A percentile compares a stretch with the other conserved stretches of the same genome.
Evolutionary conservation across 1,284 basidiomycete species (phyloP).

Genomic region (Microbotryomycetes sp.): DNA sequence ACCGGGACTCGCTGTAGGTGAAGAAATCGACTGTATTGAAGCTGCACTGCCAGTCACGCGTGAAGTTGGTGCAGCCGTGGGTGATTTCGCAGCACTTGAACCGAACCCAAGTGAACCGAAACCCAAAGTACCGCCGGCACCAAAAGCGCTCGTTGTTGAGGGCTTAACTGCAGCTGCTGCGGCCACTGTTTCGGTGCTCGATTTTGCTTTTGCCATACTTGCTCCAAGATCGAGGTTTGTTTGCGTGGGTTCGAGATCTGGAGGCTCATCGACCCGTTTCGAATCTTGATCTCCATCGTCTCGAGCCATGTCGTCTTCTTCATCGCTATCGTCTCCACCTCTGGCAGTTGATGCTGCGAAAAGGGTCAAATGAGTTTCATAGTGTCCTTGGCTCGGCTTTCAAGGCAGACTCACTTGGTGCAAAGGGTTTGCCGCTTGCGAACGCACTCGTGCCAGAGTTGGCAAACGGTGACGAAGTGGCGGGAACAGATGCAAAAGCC

Average conservation of each 20-base stretch:
- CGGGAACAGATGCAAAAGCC: not conserved
- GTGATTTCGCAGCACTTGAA: not conserved
- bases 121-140: slow-evolving; percentile 3
- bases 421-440: not conserved
- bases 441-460: not conserved
- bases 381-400: too few relatives aligned
- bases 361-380: not conserved
- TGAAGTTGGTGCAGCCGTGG: not conserved
- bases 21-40: not conserved
- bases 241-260: slow-evolving; percentile 28
- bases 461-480: slow-evolving; percentile 3
- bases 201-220: slow-evolving; percentile 16
- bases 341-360: not conserved
- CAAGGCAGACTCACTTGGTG: not conserved
- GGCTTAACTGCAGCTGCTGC: not conserved
- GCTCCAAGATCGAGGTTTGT: slow-evolving; percentile 18
- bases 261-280: slow-evolving; percentile 28
- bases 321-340: slow-evolving; percentile 13
- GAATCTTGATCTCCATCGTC: not conserved
- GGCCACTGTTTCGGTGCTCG: not conserved
- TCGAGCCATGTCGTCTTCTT: slow-evolving; percentile 10
- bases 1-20: not conserved
- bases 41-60: slow-evolving; percentile 9
- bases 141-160: not conserved
- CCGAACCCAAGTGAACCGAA: slow-evolving; percentile 25